These are phyloP conservation scores for Tardiomyces blankii DNA, from an alignment of 1,139 yeast species.

Conservation along the genomic window DNA sequence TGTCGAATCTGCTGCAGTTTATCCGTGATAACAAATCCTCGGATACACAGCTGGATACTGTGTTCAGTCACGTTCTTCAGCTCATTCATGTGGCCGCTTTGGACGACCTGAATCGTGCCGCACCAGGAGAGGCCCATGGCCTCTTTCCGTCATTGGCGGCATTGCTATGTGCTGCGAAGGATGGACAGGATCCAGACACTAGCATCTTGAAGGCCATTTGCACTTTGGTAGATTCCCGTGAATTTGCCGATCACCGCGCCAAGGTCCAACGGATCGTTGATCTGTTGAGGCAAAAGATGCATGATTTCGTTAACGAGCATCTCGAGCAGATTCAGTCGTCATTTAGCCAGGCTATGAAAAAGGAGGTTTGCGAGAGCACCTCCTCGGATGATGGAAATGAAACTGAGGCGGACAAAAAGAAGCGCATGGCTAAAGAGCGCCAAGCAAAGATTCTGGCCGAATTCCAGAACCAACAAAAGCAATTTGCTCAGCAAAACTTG, in stretches of 20 bases:
- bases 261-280: constrained; percentile 33
- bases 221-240: constrained; percentile 31
- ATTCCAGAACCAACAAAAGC: constrained; percentile 58
- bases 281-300: constrained; percentile 9
- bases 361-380: constrained; percentile 2
- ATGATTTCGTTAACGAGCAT: constrained; percentile 6
- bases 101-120: constrained; percentile 18
- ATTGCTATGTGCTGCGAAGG: not conserved
- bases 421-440: constrained; percentile 58
- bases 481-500: constrained; percentile 45
- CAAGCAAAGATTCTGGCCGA: constrained; percentile 66
- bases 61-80: constrained; percentile 53
- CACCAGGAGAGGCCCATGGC: not conserved
- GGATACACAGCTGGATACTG: constrained; percentile 37
- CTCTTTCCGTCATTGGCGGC: not conserved
- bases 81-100: constrained; percentile 49
- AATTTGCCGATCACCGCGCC: constrained; percentile 34
- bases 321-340: not conserved
- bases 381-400: constrained; percentile 17
- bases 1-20: constrained; percentile 5
- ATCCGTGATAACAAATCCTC: constrained; percentile 5
- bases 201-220: constrained; percentile 24
- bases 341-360: not conserved
- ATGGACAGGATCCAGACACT: not conserved
- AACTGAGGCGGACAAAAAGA: constrained; percentile 47